Base-by-base conservation (phyloP, 495 filamentous ascomycete species). In the Penicillium turbatum region DNA sequence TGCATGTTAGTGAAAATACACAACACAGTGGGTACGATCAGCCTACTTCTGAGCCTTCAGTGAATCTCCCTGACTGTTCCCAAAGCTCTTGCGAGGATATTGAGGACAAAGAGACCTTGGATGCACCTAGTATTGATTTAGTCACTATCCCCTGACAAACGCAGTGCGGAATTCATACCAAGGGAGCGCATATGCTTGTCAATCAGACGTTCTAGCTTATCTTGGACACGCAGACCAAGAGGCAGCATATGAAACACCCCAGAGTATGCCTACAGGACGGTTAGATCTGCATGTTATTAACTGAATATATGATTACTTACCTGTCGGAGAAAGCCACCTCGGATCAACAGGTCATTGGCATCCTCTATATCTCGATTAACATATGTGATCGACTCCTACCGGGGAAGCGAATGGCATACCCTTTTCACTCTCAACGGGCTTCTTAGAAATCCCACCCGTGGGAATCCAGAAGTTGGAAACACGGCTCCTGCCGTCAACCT, bases 161-260 rank as follows among this genome's bases (percentile, higher is more conserved):
- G 53, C 29, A 17, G 57, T 37, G 42, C 51, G 36, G 34, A 36
- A n/a, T 9, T 43, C 31, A 34, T 69, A 90, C 89, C 88, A 48
- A 96, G 54, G 49, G 73, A 75, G 26, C 77, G 73, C 93, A 98
- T 97, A 64, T 96, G 84, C 64, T 87, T 89, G 54, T 95, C 91
- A 65, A 98, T 87, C 4, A 97, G 73, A 5, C 67, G 66, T 60
- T 97, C 90, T 26, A 97, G 66, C 66, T 97, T 98, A 42, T 90
- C 83, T 63, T 96, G 91, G 0, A 97, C 89, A 29, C 89, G 78
- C 32, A 89, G 76, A 3, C 93, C 93, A n/a, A 98, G 75, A 1
- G 93, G 93, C 8, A 98, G 77, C 62, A 96, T 79, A 67, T 98
- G 95, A 66, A 97, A 97, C 31, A 98, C 80, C 5, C 93, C 95